A percentile compares a stretch with the other conserved stretches of the same genome.
phyloP scores from a whole-genome alignment of 306 rosid genomes.

The Trifolium dubium region DNA sequence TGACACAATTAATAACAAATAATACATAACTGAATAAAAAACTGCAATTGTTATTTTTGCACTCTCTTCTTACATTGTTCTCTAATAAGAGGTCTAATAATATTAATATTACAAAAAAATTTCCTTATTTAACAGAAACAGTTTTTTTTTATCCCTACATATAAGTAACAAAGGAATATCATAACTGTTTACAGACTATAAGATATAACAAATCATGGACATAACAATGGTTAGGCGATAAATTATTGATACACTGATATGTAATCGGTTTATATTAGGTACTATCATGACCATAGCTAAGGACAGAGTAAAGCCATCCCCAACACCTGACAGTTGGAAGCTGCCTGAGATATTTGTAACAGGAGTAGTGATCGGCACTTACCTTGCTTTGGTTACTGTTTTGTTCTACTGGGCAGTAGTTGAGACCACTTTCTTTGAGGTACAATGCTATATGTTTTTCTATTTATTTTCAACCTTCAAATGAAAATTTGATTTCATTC shows the following conservation, averaged over 20 bases:
- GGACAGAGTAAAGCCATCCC: slow-evolving; percentile 89
- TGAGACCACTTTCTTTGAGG: slow-evolving; percentile 78
- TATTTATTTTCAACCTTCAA: slow-evolving; percentile 19
- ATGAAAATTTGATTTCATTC: slow-evolving; percentile 29
- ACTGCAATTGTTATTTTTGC: too few species aligned
- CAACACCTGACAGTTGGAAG: slow-evolving; percentile 89
- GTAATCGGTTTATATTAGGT: slow-evolving; percentile 45
- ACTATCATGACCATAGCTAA: slow-evolving; percentile 90
- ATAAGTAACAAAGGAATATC: slow-evolving; percentile 6
- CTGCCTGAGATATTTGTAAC: slow-evolving; percentile 86
- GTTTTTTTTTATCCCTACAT: slow-evolving; percentile 20
- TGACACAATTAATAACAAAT: too few species aligned
- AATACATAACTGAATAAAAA: too few species aligned
- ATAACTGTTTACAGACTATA: slow-evolving; percentile 4
- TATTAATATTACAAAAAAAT: background rate
- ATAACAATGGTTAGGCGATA: background rate
- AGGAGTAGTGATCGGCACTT: slow-evolving; percentile 81
- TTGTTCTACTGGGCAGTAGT: slow-evolving; percentile 71
- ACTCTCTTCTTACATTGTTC: too few species aligned
- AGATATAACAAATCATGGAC: slow-evolving; percentile 19
- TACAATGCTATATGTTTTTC: slow-evolving; percentile 37
- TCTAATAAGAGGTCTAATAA: too few species aligned
- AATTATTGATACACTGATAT: background rate
- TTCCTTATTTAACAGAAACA: background rate
- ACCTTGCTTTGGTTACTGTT: slow-evolving; percentile 80